Base-by-base conservation (phyloP, 305 asterid species). In the Plantago rigida region DNA sequence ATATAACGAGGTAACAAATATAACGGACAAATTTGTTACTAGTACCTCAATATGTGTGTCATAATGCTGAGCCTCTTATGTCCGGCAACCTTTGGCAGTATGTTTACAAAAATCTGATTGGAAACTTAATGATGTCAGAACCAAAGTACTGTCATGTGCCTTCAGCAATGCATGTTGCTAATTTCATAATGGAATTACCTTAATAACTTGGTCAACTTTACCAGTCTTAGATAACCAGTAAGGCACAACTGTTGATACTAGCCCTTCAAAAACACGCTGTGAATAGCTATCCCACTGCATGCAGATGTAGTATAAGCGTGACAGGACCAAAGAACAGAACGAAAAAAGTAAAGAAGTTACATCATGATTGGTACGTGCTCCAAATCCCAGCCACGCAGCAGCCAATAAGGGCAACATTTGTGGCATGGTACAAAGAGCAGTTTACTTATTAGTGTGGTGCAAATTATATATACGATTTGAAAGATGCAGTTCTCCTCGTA, bases 231-330 rank as follows among this genome's bases (percentile, higher is more conserved):
- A 83, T 62, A 87, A 66, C 94, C 96, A 92, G 76, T 89, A 81
- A 3, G 98, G 98, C 66, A 92, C 74, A 64, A 88, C 73, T 19
- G 87, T 83, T 69, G 96, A 86, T 73, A 84, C 77, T 67, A 92
- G 93, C 68, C 81, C 86, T 72, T 92, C 96, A 72, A 80, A 88
- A 53, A 88, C 92, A 51, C 76, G 76, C 69, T 81, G 90, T 4
- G 95, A 87, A 77, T 83, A 73, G 81, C 81, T 75, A 80, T 92
- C 96, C 95, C 90, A 86, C 96, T 92, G 72, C 55, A 82, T 42
- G 67, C 47, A 51, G 61, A 69, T 63, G 53, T 69, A 64, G 62
- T 71, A 67, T 70, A 45, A 46, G 55, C 62, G 50, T 64, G 15
- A 36, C 66, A 48, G 19, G 47, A 62, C 31, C 28, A 57, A 29